Percentiles rank a stretch among this genome's conserved stretches.
Evolutionary conservation across 495 filamentous ascomycete genomes (phyloP).

Genomic region (Penicillium robsamsonii): DNA sequence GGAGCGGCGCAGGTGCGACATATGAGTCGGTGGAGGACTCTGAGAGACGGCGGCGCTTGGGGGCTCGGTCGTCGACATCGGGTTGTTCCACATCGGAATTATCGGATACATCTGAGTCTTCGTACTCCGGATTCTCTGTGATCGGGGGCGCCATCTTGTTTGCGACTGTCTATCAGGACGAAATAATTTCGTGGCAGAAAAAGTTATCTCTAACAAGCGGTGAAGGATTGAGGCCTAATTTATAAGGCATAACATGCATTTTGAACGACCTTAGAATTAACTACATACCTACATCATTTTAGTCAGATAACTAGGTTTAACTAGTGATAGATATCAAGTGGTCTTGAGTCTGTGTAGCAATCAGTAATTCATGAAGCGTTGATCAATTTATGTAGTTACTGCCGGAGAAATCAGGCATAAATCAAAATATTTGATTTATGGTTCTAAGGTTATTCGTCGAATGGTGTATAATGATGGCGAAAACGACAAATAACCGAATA

Average conservation of each 20-base stretch:
- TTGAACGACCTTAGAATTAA: not conserved
- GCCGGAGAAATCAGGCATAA: not conserved
- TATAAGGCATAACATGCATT: not conserved
- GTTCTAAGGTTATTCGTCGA: not conserved
- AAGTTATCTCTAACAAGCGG: slow-evolving; percentile 33
- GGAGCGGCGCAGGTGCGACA: slow-evolving; percentile 40
- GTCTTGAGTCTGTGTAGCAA: not conserved
- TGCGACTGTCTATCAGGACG: slow-evolving; percentile 20
- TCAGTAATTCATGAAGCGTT: too few species aligned
- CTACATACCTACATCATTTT: slow-evolving; percentile 9
- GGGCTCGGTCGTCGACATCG: slow-evolving; percentile 31
- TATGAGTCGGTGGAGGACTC: slow-evolving; percentile 41
- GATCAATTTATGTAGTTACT: not conserved
- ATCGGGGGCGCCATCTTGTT: slow-evolving; percentile 36
- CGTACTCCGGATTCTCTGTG: slow-evolving; percentile 23
- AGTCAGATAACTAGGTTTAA: not conserved
- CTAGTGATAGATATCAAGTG: not conserved
- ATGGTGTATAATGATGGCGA: not conserved
- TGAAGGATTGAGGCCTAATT: slow-evolving; percentile 15
- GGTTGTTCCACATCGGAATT: slow-evolving; percentile 23
- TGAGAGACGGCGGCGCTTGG: slow-evolving; percentile 46
- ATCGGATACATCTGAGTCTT: slow-evolving; percentile 27
- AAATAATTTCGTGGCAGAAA: slow-evolving; percentile 46
- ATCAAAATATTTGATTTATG: not conserved
- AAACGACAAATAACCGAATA: not conserved